phyloP scores from a whole-genome alignment of 129 eudicot genomes.

The Helianthus annuus region HanXRQr2.0-SUNRISE NC_035447.2:166534565-166535064 shows the following conservation, averaged over 20 bases:
- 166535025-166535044: conserved; percentile 16
- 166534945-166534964: conserved; percentile 24
- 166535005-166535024: conserved; percentile 43
- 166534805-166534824: too few relatives aligned
- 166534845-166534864: conserved; percentile 2
- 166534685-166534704: too few relatives aligned
- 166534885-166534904: conserved; percentile 30
- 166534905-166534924: conserved; percentile 5
- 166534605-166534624: conserved; percentile 1
- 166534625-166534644: not conserved
- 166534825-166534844: too few relatives aligned
- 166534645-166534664: conserved; percentile 10
- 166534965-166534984: conserved; percentile 31
- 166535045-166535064: conserved; percentile 39
- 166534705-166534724: too few relatives aligned
- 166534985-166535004: conserved; percentile 54
- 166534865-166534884: conserved; percentile 31
- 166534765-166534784: not conserved
- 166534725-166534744: not conserved
- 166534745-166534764: not conserved
- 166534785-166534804: not conserved
- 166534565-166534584: not conserved
- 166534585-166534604: conserved; percentile 24
- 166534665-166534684: conserved; percentile 2
- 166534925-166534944: conserved; percentile 2